Conservation (phyloP, 306 rosid species). For the Quercus glauca region DNA sequence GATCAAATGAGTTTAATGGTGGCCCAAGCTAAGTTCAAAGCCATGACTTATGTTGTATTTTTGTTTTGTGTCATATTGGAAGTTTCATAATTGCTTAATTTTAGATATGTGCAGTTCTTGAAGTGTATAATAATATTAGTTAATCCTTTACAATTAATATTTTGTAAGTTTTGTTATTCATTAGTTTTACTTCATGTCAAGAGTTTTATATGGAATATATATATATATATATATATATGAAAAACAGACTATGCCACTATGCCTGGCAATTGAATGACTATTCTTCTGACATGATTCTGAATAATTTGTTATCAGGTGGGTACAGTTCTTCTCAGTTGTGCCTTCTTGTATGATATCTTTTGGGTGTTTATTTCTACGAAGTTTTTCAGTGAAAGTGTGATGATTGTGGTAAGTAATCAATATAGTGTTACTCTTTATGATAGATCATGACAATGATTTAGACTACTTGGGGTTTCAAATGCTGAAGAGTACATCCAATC, state of each 20-base stretch:
- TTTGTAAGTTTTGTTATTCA: not conserved
- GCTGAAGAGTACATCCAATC: not conserved
- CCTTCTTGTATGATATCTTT: slow-evolving; percentile 83
- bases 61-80: not conserved
- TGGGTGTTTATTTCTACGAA: slow-evolving; percentile 91
- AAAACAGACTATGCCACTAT: not conserved
- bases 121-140: not conserved
- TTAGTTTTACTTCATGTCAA: not conserved
- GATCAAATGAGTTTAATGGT: not conserved
- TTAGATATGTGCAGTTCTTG: not conserved
- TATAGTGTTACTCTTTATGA: slow-evolving; percentile 6
- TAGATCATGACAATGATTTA: slow-evolving; percentile 7
- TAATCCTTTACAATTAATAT: not conserved
- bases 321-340: slow-evolving; percentile 85
- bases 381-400: slow-evolving; percentile 90
- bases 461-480: slow-evolving; percentile 7
- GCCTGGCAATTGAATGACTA: not conserved
- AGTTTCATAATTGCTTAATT: not conserved
- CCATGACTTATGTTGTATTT: not conserved
- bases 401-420: slow-evolving; percentile 86
- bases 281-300: slow-evolving; percentile 23
- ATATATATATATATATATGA: not conserved
- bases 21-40: not conserved
- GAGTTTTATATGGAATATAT: not conserved
- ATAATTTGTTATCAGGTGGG: slow-evolving; percentile 66